Evolutionary conservation across 805 yeast genomes (phyloP).

Genomic region (Candida cerambycidarum): DNA sequence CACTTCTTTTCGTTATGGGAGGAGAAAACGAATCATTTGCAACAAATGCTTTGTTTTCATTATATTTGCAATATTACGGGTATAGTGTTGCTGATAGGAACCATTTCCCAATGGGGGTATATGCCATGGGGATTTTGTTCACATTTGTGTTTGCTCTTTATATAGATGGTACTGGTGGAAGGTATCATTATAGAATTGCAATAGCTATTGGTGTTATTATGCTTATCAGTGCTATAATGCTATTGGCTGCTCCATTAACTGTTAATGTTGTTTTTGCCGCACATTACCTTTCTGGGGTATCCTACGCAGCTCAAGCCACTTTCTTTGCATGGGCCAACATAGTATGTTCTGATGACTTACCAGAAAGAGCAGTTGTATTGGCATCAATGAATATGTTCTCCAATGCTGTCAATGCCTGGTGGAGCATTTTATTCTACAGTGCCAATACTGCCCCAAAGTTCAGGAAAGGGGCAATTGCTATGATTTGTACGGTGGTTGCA

Average conservation of each 20-base stretch:
- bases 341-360: constrained; percentile 56
- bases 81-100: constrained; percentile 32
- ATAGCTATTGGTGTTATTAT: constrained; percentile 41
- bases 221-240: constrained; percentile 48
- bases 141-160: constrained; percentile 29
- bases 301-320: constrained; percentile 60
- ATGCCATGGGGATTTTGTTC: constrained; percentile 33
- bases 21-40: constrained; percentile 39
- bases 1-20: constrained; percentile 36
- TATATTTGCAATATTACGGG: constrained; percentile 29
- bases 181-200: constrained; percentile 54
- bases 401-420: constrained; percentile 65
- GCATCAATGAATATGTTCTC: constrained; percentile 69
- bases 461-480: constrained; percentile 54
- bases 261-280: constrained; percentile 47
- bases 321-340: constrained; percentile 66
- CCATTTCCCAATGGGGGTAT: constrained; percentile 40
- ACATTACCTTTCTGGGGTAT: constrained; percentile 53
- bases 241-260: constrained; percentile 40
- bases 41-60: constrained; percentile 32
- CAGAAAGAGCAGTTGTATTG: constrained; percentile 62
- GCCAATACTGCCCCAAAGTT: constrained; percentile 54
- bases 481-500: constrained; percentile 50
- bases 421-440: constrained; percentile 53
- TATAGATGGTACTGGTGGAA: constrained; percentile 28